Evolutionary conservation across 768 basidiomycete genomes (phyloP).

Genomic region (Termitomyces sp.): DNA sequence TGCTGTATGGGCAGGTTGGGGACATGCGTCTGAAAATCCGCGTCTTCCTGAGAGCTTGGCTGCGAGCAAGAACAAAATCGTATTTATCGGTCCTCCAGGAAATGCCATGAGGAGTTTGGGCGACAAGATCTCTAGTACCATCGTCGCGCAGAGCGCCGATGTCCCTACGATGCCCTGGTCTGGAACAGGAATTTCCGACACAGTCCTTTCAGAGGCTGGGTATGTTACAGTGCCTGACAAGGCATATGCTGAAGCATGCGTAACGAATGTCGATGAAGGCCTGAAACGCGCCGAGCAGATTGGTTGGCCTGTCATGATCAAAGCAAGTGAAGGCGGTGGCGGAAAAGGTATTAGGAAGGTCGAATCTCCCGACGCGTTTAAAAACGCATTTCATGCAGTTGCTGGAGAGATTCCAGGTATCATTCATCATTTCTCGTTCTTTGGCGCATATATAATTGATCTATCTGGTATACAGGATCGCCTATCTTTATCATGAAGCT

Average conservation of each 20-base stretch:
- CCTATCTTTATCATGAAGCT: slow-evolving; percentile 99
- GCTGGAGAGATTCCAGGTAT: slow-evolving; percentile 94
- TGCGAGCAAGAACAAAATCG: slow-evolving; percentile 91
- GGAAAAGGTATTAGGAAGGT: slow-evolving; percentile 99
- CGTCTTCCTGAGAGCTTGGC: slow-evolving; percentile 91
- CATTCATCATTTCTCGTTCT: slow-evolving; percentile 10
- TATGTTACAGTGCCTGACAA: slow-evolving; percentile 94
- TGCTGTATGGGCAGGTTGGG: slow-evolving; percentile 99
- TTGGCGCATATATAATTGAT: slow-evolving; percentile 7
- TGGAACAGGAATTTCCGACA: slow-evolving; percentile 89
- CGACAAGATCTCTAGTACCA: slow-evolving; percentile 99
- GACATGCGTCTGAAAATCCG: slow-evolving; percentile 98
- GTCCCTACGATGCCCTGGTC: slow-evolving; percentile 99
- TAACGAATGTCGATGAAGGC: slow-evolving; percentile 85
- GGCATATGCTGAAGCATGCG: slow-evolving; percentile 86
- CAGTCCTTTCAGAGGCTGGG: slow-evolving; percentile 76
- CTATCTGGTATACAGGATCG: slow-evolving; percentile 54
- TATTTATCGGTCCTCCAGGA: slow-evolving; percentile 98
- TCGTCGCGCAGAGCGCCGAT: slow-evolving; percentile 93
- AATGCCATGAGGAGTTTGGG: slow-evolving; percentile 98
- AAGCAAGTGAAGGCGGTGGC: slow-evolving; percentile 98
- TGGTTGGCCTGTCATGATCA: slow-evolving; percentile 99
- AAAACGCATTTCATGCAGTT: slow-evolving; percentile 92
- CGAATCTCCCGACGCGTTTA: slow-evolving; percentile 81
- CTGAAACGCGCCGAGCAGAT: slow-evolving; percentile 79